Evolutionary conservation across 345 rosid genomes (phyloP), one percentile per base, ranked within the genome.

Genomic region (Pistacia vera): DNA sequence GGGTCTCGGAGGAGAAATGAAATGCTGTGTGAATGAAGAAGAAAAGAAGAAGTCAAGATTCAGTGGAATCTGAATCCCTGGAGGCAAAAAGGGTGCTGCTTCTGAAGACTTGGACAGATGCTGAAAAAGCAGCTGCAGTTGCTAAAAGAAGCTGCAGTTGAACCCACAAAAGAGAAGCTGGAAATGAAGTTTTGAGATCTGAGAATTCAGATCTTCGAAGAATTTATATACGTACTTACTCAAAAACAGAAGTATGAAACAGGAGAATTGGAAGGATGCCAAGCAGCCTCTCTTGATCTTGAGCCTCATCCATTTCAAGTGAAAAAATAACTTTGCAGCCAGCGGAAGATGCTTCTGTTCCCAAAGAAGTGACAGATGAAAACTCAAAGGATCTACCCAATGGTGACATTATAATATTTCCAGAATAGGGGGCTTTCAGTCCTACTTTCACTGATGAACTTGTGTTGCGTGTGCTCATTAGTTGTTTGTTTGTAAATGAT

Each of bases 261-360:
- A 67, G 78, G 66, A 60, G 75, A 61, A 61, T 56, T 70, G 25
- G 84, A 79, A 62, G 71, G 69, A 80, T 73, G 64, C 77, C 64
- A 73, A 16, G 81, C 76, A 55, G 67, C 82, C 78, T 79, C 82
- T 73, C 69, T 80, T 78, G 80, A 55, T 74, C 71, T 35, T 35
- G 83, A 83, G 55, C 78, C 82, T 73, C 58, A 20, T 61, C 73
- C 80, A 76, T 44, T 73, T 68, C 74, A 60, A 73, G 74, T 69
- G 84, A 83, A 14, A 82, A 63, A 80, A 63, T 70, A 73, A 60
- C 73, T 77, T 36, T 77, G 66, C 66, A 44, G 72, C 72, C 36
- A 38, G 85, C 82, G 44, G 80, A 83, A 44, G 87, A 83, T 69
- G 80, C 81, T 65, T 78, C 90, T 64, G 62, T 49, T 76, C 56